These are phyloP conservation scores for Kuraishia cidri DNA, from an alignment of 805 yeast species.

Conservation along the genomic window DNA sequence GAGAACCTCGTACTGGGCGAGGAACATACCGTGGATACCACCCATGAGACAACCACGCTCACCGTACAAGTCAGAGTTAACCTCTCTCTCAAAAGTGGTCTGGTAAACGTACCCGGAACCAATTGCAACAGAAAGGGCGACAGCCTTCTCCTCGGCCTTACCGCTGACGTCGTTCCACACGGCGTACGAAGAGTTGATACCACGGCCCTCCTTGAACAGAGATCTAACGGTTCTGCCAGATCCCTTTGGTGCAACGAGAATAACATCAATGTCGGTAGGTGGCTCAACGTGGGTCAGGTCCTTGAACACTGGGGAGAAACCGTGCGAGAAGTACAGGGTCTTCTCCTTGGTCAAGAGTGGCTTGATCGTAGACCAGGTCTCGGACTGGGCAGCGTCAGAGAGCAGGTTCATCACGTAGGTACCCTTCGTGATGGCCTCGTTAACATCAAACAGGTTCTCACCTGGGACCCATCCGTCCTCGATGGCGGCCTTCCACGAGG, in stretches of 20 bases:
- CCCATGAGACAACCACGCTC: constrained; percentile 99
- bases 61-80: constrained; percentile 98
- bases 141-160: constrained; percentile 98
- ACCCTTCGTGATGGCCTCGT: constrained; percentile 89
- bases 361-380: constrained; percentile 84
- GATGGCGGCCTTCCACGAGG: constrained; percentile 98
- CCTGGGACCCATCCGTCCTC: constrained; percentile 99
- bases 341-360: constrained; percentile 94
- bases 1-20: constrained; percentile 98
- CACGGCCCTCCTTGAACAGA: constrained; percentile 99
- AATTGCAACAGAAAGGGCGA: constrained; percentile 97
- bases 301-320: constrained; percentile 99
- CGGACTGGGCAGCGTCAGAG: constrained; percentile 99
- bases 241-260: constrained; percentile 99
- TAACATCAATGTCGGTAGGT: constrained; percentile 92
- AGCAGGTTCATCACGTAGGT: constrained; percentile 95
- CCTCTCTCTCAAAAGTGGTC: constrained; percentile 99
- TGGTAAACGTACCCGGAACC: constrained; percentile 99
- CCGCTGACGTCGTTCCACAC: constrained; percentile 99
- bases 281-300: constrained; percentile 94
- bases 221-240: constrained; percentile 99
- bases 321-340: constrained; percentile 98
- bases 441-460: constrained; percentile 90
- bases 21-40: constrained; percentile 99
- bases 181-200: constrained; percentile 99